These are phyloP conservation scores for Suhomyces terraborum DNA, from an alignment of 1,139 yeast species.

Conservation along the genomic window DNA sequence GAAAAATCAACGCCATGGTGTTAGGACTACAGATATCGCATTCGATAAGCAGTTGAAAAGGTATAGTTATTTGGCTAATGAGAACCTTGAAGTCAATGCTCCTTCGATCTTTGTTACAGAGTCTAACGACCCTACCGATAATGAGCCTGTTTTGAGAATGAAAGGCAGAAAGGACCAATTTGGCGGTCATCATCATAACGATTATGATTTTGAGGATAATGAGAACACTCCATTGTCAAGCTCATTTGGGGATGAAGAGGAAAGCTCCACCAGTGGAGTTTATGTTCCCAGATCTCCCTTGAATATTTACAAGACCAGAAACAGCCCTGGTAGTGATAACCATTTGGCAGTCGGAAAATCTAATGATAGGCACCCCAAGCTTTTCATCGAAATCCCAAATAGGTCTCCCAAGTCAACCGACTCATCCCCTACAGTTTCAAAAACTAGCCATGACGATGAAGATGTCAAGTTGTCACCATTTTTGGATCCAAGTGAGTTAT, in stretches of 20 bases:
- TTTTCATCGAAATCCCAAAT: slow-evolving; percentile 24
- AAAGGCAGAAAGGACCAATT: not conserved
- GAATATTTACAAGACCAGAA: slow-evolving; percentile 24
- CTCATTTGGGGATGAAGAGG: slow-evolving; percentile 12
- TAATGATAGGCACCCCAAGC: slow-evolving; percentile 19
- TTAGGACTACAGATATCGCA: slow-evolving; percentile 29
- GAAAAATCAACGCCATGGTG: slow-evolving; percentile 31
- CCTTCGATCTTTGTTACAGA: slow-evolving; percentile 25
- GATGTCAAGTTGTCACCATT: slow-evolving; percentile 16
- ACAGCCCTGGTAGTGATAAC: slow-evolving; percentile 10
- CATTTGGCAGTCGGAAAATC: slow-evolving; percentile 1
- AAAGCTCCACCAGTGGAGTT: slow-evolving; percentile 24
- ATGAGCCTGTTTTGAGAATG: not conserved
- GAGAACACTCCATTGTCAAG: slow-evolving; percentile 15
- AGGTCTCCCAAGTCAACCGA: slow-evolving; percentile 7
- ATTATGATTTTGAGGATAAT: not conserved
- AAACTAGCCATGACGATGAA: slow-evolving; percentile 11
- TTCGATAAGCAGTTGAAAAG: slow-evolving; percentile 31
- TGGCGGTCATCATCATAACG: not conserved
- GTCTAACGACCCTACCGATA: slow-evolving; percentile 8
- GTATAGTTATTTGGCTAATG: slow-evolving; percentile 32
- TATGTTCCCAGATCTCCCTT: slow-evolving; percentile 40
- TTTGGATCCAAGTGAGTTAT: slow-evolving; percentile 7
- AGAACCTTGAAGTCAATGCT: slow-evolving; percentile 20
- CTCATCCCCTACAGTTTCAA: slow-evolving; percentile 7